A percentile compares a stretch with the other conserved stretches of the same genome.
phyloP scores from a whole-genome alignment of 495 filamentous ascomycete genomes.

The Talaromyces borbonicus region DNA sequence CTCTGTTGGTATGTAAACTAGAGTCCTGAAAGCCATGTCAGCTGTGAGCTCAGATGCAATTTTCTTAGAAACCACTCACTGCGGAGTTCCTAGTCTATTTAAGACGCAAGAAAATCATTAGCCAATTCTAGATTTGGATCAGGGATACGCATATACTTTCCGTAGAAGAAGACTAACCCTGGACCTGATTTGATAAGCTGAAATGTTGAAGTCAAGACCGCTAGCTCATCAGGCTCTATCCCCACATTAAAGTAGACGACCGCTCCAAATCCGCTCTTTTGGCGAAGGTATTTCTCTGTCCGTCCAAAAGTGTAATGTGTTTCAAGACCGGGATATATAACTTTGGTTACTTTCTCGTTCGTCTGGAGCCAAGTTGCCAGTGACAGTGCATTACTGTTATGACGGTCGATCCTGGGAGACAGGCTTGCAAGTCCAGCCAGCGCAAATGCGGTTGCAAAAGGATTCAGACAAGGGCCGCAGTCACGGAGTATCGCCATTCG shows the following conservation, averaged over 20 bases:
- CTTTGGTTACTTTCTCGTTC: constrained; percentile 80
- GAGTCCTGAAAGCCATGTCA: constrained; percentile 72
- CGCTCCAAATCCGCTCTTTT: constrained; percentile 63
- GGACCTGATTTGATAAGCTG: constrained; percentile 73
- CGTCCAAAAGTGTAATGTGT: constrained; percentile 58
- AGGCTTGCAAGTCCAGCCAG: constrained; percentile 86
- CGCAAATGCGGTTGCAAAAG: constrained; percentile 88
- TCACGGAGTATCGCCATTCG: constrained; percentile 85
- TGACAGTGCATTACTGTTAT: constrained; percentile 73
- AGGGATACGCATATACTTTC: background rate
- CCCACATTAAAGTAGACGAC: constrained; percentile 76
- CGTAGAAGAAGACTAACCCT: constrained; percentile 15
- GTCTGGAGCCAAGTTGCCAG: constrained; percentile 78
- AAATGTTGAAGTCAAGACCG: constrained; percentile 73
- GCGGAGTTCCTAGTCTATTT: constrained; percentile 11
- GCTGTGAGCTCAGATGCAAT: background rate
- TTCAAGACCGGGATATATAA: constrained; percentile 81
- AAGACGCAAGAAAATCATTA: background rate
- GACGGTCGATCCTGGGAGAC: constrained; percentile 73
- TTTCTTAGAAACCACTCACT: constrained; percentile 38
- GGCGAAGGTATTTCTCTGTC: constrained; percentile 65
- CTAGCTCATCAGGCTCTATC: constrained; percentile 56
- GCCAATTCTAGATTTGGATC: background rate
- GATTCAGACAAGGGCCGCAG: constrained; percentile 73
- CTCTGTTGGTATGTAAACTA: constrained; percentile 82